Base-by-base conservation (phyloP, 805 yeast species). In the Pichia nakasei region DNA sequence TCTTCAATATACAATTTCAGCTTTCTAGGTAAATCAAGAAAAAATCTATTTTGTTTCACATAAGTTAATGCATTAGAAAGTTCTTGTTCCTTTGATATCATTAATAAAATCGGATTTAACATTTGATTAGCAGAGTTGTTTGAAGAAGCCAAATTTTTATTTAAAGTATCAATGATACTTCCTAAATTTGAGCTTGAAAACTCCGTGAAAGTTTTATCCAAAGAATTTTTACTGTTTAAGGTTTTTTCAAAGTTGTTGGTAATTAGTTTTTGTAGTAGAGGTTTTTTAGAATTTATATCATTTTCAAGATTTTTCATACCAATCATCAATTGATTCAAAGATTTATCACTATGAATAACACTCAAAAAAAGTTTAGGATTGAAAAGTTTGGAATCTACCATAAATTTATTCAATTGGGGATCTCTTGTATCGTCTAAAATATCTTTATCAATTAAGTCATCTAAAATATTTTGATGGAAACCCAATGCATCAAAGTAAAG, bases 171-270 rank as follows among this genome's bases (percentile, higher is more conserved):
- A 8, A 57, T 45, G 24, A 52, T 55, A n/a, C 41, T 36, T 4
- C 47, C 37, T 27, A 61, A 39, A 29, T 51, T 50, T 21, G 57
- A 57, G 24, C 54, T 53, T 26, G 69, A 63, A 51, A 81, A 76
- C 49, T 76, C 79, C 19, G 60, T 65, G 48, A 78, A 73, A 4
- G 82, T 78, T 22, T 70, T 70, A 54, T 83, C 89, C 32, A 84
- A 61, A 4, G 76, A 66, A 21, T 81, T 74, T 54, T 84, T 84
- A 22, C 80, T 70, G 48, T 73, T 73, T 27, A 84, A 85, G 49
- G 81, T 82, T 51, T 72, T 69, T 43, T 76, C 73, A 51, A 78
- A 81, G 54, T 83, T 85, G 13, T 69, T 61, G 50, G 77, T 77
- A 15, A 82, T 76, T 35, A 80, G 58, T 15, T 57, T 53, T 45